phyloP scores from a whole-genome alignment of 2,329 filamentous ascomycete species.

The Colletotrichum camelliae region DNA sequence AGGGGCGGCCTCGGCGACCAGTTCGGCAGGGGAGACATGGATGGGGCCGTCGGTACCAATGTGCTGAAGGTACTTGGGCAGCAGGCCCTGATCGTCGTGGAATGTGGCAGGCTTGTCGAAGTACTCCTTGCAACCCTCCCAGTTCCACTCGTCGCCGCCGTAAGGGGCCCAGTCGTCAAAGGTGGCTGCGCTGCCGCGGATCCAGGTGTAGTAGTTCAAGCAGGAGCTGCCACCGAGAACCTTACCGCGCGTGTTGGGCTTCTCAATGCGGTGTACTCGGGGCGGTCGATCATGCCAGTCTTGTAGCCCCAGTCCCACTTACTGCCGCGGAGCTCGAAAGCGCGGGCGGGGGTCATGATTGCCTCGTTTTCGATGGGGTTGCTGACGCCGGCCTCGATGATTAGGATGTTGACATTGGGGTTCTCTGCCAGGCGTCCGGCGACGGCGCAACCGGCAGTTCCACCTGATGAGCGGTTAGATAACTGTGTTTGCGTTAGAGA shows the following conservation, averaged over 20 bases:
- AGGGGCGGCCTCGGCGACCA: constrained; percentile 54
- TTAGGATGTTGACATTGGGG: constrained; percentile 43
- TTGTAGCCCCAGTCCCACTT: constrained; percentile 67
- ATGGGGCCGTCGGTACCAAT: constrained; percentile 59
- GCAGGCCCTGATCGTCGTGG: constrained; percentile 57
- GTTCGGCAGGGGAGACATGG: constrained; percentile 57
- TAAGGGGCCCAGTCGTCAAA: constrained; percentile 75
- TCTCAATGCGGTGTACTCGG: constrained; percentile 67
- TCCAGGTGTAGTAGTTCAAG: constrained; percentile 70
- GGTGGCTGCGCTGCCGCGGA: constrained; percentile 61
- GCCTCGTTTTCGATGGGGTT: constrained; percentile 55
- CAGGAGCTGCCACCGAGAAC: constrained; percentile 62
- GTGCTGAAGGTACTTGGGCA: constrained; percentile 49
- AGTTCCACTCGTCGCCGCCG: constrained; percentile 72
- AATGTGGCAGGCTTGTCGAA: constrained; percentile 57
- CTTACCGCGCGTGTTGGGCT: constrained; percentile 67
- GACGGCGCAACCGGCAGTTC: constrained; percentile 41
- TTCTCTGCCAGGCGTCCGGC: constrained; percentile 40
- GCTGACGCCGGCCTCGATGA: constrained; percentile 53
- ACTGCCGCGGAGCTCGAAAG: constrained; percentile 58
- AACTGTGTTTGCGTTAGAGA: neutral
- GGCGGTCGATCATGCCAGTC: constrained; percentile 63
- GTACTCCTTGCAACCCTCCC: constrained; percentile 55
- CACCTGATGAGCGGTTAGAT: constrained; percentile 27
- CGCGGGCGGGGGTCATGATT: constrained; percentile 57